These are phyloP conservation scores for Aquilaria malaccensis DNA, from an alignment of 345 rosid species.

Conservation along the genomic window DNA sequence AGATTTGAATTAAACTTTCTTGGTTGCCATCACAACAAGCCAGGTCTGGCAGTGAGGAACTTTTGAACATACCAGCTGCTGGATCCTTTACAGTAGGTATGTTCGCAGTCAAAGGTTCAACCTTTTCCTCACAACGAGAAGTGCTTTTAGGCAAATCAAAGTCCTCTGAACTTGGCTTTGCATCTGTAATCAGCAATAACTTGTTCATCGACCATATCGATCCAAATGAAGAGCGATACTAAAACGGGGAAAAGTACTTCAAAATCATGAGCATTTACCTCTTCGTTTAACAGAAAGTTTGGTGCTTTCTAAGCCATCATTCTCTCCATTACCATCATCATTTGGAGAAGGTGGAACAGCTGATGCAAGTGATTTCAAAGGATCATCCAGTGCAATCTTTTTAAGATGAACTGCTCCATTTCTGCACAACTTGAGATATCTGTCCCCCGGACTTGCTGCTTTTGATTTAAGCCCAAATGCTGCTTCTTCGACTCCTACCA, in stretches of 20 bases:
- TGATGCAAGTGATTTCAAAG: constrained; percentile 14
- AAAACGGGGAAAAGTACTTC: constrained; percentile 9
- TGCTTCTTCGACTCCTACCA: constrained; percentile 24
- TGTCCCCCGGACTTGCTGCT: constrained; percentile 12
- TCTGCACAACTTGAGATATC: constrained; percentile 33
- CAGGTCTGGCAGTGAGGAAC: constrained; percentile 19
- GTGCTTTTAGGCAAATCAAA: constrained; percentile 10
- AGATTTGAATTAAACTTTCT: constrained; percentile 19
- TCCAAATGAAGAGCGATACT: background rate
- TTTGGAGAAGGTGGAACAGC: constrained; percentile 24
- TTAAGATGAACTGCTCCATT: constrained; percentile 12
- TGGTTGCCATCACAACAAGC: constrained; percentile 19
- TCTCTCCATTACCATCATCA: constrained; percentile 17
- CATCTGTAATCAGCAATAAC: constrained; percentile 17
- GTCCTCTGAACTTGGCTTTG: constrained; percentile 23
- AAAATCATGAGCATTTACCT: constrained; percentile 13
- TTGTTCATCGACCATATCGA: background rate
- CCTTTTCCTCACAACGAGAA: constrained; percentile 20
- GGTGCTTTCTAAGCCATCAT: constrained; percentile 19
- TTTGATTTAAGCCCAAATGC: constrained; percentile 26
- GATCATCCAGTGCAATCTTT: constrained; percentile 28
- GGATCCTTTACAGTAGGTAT: constrained; percentile 21
- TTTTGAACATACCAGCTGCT: constrained; percentile 17
- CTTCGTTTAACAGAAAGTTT: constrained; percentile 9
- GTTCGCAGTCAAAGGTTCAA: constrained; percentile 17